Evolutionary conservation across 306 rosid genomes (phyloP).

Genomic region (Dalbergia cochinchinensis): DNA sequence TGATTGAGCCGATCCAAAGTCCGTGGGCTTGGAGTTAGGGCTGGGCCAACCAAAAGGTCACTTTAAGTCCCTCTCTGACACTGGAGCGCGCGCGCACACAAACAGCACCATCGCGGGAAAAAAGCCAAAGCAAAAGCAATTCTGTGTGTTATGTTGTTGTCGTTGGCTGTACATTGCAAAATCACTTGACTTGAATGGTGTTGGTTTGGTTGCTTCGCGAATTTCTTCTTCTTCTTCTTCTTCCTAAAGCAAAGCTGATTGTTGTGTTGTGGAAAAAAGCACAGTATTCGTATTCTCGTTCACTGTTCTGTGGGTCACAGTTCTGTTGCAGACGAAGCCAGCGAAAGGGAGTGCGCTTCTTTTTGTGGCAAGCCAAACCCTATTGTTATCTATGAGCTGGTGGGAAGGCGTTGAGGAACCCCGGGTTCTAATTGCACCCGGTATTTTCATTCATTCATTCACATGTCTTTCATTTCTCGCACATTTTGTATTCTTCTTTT

Average conservation of each 20-base stretch:
- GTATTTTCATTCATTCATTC: constrained; percentile 41
- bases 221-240: background rate
- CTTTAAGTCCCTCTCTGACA: too few species aligned
- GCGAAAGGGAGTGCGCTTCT: background rate
- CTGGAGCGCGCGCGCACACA: too few species aligned
- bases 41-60: too few species aligned
- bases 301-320: background rate
- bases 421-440: constrained; percentile 79
- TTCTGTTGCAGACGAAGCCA: background rate
- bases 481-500: background rate
- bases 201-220: background rate
- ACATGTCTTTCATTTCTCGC: background rate
- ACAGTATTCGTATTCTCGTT: background rate
- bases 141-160: too few species aligned
- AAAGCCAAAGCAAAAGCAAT: too few species aligned
- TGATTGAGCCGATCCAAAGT: too few species aligned
- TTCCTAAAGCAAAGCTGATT: background rate
- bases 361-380: constrained; percentile 7
- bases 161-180: too few species aligned
- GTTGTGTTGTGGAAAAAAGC: background rate
- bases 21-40: too few species aligned
- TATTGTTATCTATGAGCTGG: constrained; percentile 60
- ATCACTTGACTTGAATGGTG: background rate
- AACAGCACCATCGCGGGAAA: too few species aligned
- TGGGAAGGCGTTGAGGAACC: constrained; percentile 69